phyloP scores from a whole-genome alignment of 106 monocot species.

The Dioscorea zingiberensis region DNA sequence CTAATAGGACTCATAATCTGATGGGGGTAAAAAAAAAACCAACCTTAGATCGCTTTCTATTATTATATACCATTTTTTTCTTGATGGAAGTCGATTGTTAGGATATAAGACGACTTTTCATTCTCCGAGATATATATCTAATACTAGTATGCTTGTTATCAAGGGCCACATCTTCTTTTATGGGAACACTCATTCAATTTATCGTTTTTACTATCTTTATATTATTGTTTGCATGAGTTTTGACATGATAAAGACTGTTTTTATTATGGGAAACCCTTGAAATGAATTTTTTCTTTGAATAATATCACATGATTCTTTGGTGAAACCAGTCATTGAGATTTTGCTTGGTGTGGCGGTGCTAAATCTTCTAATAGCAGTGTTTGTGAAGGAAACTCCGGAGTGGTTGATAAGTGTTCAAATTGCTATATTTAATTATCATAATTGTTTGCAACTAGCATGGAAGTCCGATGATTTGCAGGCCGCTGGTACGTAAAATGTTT shows the following conservation, averaged over 20 bases:
- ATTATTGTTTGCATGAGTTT: neutral
- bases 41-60: too few relatives aligned
- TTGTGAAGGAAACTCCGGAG: constrained; percentile 62
- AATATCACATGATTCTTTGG: constrained; percentile 59
- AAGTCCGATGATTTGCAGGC: too few relatives aligned
- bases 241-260: neutral
- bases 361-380: constrained; percentile 38
- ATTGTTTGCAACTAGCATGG: too few relatives aligned
- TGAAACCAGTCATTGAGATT: constrained; percentile 78
- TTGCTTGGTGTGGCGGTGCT: constrained; percentile 48
- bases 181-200: neutral
- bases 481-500: too few relatives aligned
- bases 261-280: neutral
- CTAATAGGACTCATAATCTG: too few relatives aligned
- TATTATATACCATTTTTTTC: too few relatives aligned
- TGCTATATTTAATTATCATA: too few relatives aligned
- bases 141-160: neutral
- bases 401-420: too few relatives aligned
- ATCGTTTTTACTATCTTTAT: neutral
- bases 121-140: too few relatives aligned
- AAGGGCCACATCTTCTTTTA: neutral
- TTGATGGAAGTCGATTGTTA: too few relatives aligned
- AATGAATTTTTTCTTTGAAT: neutral
- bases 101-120: too few relatives aligned
- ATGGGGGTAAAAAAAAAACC: too few relatives aligned